Evolutionary conservation across 768 basidiomycete genomes (phyloP).

Genomic region (Psilocybe cubensis): DNA sequence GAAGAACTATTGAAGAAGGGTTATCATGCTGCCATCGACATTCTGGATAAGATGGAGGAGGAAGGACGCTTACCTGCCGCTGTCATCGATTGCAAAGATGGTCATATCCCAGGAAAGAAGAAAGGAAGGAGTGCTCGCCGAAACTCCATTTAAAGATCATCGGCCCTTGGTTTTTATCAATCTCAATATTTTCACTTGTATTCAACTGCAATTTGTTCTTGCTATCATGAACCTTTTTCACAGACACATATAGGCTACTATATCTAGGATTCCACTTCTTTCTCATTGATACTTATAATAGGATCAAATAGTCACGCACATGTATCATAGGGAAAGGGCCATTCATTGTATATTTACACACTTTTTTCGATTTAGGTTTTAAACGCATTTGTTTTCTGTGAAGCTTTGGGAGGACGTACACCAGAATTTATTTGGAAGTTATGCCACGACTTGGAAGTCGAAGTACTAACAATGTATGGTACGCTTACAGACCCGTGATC

Average conservation of each 20-base stretch:
- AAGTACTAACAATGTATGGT: too few relatives aligned
- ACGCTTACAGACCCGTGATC: too few relatives aligned
- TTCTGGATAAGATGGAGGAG: conserved; percentile 77
- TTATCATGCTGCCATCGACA: conserved; percentile 69
- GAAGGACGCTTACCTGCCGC: conserved; percentile 85
- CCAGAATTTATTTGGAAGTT: too few relatives aligned
- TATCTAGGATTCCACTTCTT: not conserved
- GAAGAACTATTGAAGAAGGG: conserved; percentile 88
- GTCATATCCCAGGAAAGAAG: conserved; percentile 50
- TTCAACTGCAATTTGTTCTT: conserved; percentile 1
- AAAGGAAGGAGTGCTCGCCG: conserved; percentile 79
- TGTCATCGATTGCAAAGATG: conserved; percentile 61
- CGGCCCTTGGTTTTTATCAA: not conserved
- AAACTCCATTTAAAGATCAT: conserved; percentile 60
- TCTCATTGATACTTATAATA: not conserved
- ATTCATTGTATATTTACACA: too few relatives aligned
- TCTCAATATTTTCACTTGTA: not conserved
- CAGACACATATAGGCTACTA: not conserved
- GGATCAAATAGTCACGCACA: not conserved
- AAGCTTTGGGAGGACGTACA: too few relatives aligned
- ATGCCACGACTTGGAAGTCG: too few relatives aligned
- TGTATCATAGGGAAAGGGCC: not conserved
- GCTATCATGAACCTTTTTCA: not conserved
- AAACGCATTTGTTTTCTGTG: too few relatives aligned
- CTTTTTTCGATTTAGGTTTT: too few relatives aligned